Conservation (phyloP, 1,139 yeast species). For the Suhomyces chickasaworum region DNA sequence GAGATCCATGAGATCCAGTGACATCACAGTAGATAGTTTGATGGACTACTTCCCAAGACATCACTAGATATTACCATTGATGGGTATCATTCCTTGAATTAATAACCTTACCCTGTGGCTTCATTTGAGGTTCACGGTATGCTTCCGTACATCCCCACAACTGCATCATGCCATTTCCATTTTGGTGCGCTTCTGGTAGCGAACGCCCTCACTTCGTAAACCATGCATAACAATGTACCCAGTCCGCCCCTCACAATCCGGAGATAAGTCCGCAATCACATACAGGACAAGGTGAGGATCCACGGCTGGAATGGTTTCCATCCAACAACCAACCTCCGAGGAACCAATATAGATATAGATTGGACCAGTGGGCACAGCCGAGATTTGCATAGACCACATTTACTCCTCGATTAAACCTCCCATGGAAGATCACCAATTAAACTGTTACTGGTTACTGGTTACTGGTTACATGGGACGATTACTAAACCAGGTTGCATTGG, state of each 20-base stretch:
- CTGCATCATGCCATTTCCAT: not conserved
- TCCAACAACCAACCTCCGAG: not conserved
- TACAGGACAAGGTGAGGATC: not conserved
- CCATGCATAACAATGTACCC: not conserved
- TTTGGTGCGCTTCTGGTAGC: not conserved
- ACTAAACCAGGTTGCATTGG: not conserved
- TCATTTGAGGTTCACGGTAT: too few relatives aligned
- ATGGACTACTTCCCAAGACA: too few relatives aligned
- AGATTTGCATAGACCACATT: not conserved
- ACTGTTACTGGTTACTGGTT: too few relatives aligned
- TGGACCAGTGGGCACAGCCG: not conserved
- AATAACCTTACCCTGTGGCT: too few relatives aligned
- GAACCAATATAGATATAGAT: too few relatives aligned
- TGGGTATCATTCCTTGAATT: too few relatives aligned
- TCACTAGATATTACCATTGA: too few relatives aligned
- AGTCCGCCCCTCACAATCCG: slow-evolving; percentile 1
- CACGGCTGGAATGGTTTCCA: not conserved
- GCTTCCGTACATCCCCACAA: not conserved
- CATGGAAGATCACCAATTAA: not conserved
- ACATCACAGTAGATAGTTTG: too few relatives aligned
- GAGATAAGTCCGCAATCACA: slow-evolving; percentile 2
- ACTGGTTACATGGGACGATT: not conserved
- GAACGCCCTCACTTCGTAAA: not conserved
- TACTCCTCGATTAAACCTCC: not conserved
- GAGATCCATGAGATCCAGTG: too few relatives aligned